Evolutionary conservation across 108 stramenopile species (phyloP).

Genomic region (Pseudonitzschia delicatissima): DNA sequence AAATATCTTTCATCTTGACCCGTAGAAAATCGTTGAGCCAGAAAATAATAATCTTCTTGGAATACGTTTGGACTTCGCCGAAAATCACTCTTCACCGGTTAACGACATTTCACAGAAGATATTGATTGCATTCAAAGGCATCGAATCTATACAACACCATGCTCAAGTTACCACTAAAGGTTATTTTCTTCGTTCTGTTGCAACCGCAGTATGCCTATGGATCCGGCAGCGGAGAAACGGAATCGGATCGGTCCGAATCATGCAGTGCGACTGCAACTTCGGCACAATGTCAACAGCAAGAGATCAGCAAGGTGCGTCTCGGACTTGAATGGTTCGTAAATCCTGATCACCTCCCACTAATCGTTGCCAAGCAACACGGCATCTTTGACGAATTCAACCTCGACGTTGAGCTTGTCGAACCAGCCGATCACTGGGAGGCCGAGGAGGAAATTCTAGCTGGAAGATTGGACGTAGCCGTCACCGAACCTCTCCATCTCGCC

Average conservation of each 20-base stretch:
- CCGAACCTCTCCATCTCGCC: slow-evolving; percentile 52
- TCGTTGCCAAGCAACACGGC: slow-evolving; percentile 45
- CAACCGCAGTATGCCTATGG: background rate
- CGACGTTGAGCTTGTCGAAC: slow-evolving; percentile 45
- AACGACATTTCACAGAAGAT: background rate
- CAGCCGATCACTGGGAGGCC: slow-evolving; percentile 59
- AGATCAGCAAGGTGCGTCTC: slow-evolving; percentile 24
- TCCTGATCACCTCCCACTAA: slow-evolving; percentile 50
- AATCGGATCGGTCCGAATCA: background rate
- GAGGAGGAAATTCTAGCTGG: slow-evolving; percentile 54
- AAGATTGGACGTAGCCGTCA: slow-evolving; percentile 49
- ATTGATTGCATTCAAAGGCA: background rate
- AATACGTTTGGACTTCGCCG: no score
- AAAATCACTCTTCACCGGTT: no score
- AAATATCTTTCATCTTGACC: no score
- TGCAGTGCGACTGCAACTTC: background rate
- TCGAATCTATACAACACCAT: background rate
- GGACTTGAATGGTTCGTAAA: slow-evolving; percentile 55
- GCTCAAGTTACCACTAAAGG: background rate
- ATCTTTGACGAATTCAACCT: slow-evolving; percentile 37
- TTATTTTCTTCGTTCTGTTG: background rate
- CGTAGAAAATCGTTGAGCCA: no score
- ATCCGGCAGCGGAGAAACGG: background rate
- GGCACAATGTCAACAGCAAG: background rate
- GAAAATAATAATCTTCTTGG: no score